These are phyloP conservation scores for Stentor coeruleus DNA, from an alignment of 73 alveolate genomes.

Conservation along the genomic window DNA sequence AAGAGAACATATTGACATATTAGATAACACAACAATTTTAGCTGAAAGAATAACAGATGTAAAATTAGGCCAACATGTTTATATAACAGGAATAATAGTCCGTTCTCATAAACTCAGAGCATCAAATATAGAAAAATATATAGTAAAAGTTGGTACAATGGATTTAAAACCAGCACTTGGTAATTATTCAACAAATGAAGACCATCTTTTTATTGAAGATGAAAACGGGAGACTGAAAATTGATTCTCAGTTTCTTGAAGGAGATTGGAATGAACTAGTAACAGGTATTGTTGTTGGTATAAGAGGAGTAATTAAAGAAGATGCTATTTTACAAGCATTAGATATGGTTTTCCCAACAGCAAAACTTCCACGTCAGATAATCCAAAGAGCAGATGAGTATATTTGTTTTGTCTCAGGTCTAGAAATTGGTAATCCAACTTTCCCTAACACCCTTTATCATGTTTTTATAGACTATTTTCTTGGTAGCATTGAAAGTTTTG, in stretches of 20 bases:
- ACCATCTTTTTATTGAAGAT: neutral
- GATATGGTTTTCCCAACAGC: neutral
- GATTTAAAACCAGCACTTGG: neutral
- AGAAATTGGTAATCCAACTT: slow-evolving; percentile 21
- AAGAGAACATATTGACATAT: neutral
- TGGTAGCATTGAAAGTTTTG: neutral
- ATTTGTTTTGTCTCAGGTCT: slow-evolving; percentile 22
- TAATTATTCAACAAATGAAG: neutral
- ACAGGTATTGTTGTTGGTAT: slow-evolving; percentile 10
- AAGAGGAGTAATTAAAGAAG: neutral
- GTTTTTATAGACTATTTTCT: neutral
- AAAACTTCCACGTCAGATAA: neutral
- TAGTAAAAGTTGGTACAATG: slow-evolving; percentile 15
- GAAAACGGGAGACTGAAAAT: slow-evolving; percentile 4
- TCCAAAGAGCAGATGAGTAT: neutral
- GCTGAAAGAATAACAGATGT: neutral
- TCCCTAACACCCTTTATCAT: neutral
- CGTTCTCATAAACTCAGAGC: neutral
- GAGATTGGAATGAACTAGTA: neutral
- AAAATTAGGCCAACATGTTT: neutral
- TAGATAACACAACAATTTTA: neutral
- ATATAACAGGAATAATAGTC: neutral
- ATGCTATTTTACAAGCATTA: neutral
- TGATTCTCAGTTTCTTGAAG: neutral
- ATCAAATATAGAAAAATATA: slow-evolving; percentile 3